phyloP scores from a whole-genome alignment of 345 rosid genomes.

The Eucalyptus caleyi region DNA sequence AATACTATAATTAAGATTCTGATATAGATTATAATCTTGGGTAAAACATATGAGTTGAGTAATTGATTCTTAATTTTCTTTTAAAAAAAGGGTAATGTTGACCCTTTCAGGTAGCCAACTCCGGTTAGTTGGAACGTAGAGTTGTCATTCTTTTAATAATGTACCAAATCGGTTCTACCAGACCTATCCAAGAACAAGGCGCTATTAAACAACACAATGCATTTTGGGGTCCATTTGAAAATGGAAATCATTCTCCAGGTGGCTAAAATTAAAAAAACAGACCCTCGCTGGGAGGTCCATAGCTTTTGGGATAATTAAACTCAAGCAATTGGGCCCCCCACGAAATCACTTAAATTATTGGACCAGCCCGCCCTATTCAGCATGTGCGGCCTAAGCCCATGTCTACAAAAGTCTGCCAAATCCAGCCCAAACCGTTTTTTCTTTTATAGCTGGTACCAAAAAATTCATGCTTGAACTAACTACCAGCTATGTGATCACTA shows the following conservation, averaged over 20 bases:
- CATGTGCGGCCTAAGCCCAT: background rate
- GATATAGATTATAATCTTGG: background rate
- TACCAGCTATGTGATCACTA: background rate
- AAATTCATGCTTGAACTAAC: background rate
- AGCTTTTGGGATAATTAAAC: background rate
- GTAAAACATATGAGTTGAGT: accelerated
- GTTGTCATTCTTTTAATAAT: background rate
- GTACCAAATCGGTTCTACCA: background rate
- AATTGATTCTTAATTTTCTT: background rate
- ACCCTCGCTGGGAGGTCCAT: background rate
- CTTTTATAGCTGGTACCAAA: background rate
- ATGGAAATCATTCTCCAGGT: background rate
- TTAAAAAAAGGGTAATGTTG: background rate
- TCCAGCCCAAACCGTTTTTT: background rate
- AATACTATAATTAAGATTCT: background rate
- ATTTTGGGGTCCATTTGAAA: background rate
- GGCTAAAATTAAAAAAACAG: background rate
- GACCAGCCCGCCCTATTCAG: background rate
- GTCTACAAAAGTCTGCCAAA: background rate
- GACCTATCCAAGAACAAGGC: background rate
- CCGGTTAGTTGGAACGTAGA: background rate
- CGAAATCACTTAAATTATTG: background rate
- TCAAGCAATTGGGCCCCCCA: background rate
- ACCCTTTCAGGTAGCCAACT: background rate
- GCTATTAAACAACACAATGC: background rate